Evolutionary conservation across 202 grass and related monocot genomes (phyloP), one percentile per base, ranked within the genome.

Genomic region (Schoenoplectus tabernaemontani): DNA sequence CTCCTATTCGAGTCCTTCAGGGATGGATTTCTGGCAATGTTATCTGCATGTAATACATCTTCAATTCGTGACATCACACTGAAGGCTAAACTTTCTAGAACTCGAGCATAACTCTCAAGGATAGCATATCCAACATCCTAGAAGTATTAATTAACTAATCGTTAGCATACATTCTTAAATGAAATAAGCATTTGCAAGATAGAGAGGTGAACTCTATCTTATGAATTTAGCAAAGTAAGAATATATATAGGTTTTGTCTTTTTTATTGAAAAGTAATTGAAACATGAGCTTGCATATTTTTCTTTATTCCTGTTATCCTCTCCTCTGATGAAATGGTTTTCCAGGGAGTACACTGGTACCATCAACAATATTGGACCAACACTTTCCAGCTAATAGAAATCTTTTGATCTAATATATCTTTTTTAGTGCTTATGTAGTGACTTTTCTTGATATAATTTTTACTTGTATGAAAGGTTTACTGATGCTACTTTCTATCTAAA

Each of bases 21-120:
- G 39, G 57, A 65, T 58, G 75, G 74, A 83, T 97, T 88, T 80
- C 78, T 86, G 59, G 93, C 85, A n/a, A 90, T 74, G 44, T 87
- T 90, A 85, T 93, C 93, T 16, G 89, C 93, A 2, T 78, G 8
- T 53, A 97, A 87, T 43, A 97, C 93, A 63, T 93, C 93, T 84
- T 97, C 91, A 16, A 97, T 92, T 23, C 87, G 82, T 5, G 91
- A 93, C 82, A 91, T 90, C 33, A 97, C 87, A 15, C 89, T 93
- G 84, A 90, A 97, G 7, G 93, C 89, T 64, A 93, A 84, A 91
- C 89, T 97, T 88, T 97, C 89, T 64, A 97, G 87, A 79, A 97
- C 82, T 13, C 93, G 80, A 9, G 93, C 93, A 78, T 97, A 97
- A 87, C 93, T 97, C 84, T 97, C 93, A 10, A 97, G 80, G 11